Percentiles rank a stretch among this genome's conserved stretches.
These are phyloP conservation scores for Cercospora beticola DNA, from an alignment of 2,329 filamentous ascomycete species.

Conservation along the genomic window DNA sequence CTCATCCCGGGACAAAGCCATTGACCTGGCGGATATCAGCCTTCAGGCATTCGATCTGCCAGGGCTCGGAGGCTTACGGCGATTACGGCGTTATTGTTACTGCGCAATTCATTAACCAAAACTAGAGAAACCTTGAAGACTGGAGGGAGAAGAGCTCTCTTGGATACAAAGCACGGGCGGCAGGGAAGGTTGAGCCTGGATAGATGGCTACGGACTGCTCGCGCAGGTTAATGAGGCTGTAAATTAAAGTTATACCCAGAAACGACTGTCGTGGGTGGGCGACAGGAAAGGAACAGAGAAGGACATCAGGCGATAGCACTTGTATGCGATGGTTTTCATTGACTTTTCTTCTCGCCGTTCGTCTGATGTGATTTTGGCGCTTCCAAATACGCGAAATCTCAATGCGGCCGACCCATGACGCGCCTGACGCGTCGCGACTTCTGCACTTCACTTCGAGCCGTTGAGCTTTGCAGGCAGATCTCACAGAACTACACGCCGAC, in stretches of 20 bases:
- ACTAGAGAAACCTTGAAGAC: background rate
- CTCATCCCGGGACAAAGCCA: background rate
- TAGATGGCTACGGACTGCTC: constrained; percentile 22
- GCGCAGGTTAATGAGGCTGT: constrained; percentile 23
- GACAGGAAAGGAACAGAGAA: background rate
- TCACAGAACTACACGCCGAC: background rate
- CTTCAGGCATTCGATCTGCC: background rate
- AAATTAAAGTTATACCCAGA: constrained; percentile 18
- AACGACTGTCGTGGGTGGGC: background rate
- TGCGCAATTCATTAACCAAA: background rate
- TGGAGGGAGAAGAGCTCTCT: background rate
- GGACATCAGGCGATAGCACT: constrained; percentile 1
- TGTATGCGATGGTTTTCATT: background rate
- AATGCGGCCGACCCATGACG: background rate
- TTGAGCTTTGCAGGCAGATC: background rate
- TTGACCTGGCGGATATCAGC: background rate
- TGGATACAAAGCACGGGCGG: background rate
- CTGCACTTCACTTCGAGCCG: background rate
- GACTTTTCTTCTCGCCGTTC: background rate
- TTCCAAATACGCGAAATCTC: background rate
- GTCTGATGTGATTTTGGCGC: background rate
- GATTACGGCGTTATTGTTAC: background rate
- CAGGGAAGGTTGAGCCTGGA: background rate
- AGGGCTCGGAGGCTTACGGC: background rate
- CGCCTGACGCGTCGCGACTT: constrained; percentile 1